A percentile compares a stretch with the other conserved stretches of the same genome.
These are phyloP conservation scores for Chondrostereum purpureum DNA, from an alignment of 1,284 basidiomycete species.

Conservation along the genomic window DNA sequence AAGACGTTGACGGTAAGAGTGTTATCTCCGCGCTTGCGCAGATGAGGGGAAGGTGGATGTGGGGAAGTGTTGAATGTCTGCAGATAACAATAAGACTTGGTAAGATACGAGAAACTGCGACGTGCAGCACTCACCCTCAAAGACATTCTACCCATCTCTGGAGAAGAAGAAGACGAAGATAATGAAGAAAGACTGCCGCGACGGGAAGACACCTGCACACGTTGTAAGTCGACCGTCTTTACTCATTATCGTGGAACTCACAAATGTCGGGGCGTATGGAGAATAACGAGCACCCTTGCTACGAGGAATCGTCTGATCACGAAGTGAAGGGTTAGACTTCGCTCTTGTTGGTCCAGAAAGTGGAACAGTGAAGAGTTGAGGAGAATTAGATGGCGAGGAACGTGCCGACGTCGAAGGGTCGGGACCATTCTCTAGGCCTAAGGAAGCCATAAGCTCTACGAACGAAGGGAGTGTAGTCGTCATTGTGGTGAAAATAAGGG, in stretches of 20 bases:
- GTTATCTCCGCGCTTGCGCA: constrained; percentile 29
- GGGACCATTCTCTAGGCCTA: constrained; percentile 51
- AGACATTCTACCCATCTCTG: constrained; percentile 31
- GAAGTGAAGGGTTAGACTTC: constrained; percentile 35
- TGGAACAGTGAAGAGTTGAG: constrained; percentile 27
- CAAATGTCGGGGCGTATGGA: constrained; percentile 53
- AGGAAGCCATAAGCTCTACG: constrained; percentile 74
- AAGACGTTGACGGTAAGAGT: constrained; percentile 36
- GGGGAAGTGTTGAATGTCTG: constrained; percentile 42
- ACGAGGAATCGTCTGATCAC: constrained; percentile 33
- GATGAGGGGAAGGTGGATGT: constrained; percentile 33
- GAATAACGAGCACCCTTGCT: constrained; percentile 48
- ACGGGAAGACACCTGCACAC: constrained; percentile 24
- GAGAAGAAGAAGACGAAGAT: constrained; percentile 32
- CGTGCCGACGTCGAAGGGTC: constrained; percentile 26
- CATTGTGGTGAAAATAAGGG: constrained; percentile 38
- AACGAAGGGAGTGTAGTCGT: constrained; percentile 69
- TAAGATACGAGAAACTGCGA: constrained; percentile 3
- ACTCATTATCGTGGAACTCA: constrained; percentile 28
- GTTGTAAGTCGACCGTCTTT: constrained; percentile 8
- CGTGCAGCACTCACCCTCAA: constrained; percentile 23
- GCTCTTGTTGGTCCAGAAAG: constrained; percentile 33
- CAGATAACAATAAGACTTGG: constrained; percentile 13
- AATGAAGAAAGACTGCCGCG: constrained; percentile 38
- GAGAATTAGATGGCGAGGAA: constrained; percentile 25